These are phyloP conservation scores for Isabelozyma heimii DNA, from an alignment of 805 yeast species.

Conservation along the genomic window DNA sequence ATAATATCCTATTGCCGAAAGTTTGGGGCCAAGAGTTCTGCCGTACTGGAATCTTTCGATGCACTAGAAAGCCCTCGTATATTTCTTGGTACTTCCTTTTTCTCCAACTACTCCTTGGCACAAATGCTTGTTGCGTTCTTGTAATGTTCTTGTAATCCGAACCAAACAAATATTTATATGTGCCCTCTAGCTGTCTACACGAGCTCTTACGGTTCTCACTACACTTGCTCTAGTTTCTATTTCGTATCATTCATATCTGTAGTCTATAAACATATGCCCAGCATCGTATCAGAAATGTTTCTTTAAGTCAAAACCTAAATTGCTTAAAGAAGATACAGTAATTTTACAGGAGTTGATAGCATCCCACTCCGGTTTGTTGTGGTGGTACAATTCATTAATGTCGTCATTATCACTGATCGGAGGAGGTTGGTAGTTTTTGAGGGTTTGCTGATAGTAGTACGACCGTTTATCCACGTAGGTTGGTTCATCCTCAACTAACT, in stretches of 20 bases:
- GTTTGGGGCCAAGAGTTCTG: too few relatives aligned
- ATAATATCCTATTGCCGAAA: too few relatives aligned
- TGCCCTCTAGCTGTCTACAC: too few relatives aligned
- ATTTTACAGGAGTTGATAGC: slow-evolving; percentile 7
- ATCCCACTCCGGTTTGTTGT: slow-evolving; percentile 4
- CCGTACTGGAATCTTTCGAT: too few relatives aligned
- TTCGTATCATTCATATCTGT: neutral
- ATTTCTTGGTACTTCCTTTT: too few relatives aligned
- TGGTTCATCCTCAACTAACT: slow-evolving; percentile 1
- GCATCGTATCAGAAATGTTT: neutral
- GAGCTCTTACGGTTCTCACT: too few relatives aligned
- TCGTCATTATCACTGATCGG: slow-evolving; percentile 7
- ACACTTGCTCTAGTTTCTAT: too few relatives aligned
- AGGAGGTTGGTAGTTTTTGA: slow-evolving; percentile 1
- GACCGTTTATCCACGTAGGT: slow-evolving; percentile 9
- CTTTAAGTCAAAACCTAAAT: neutral
- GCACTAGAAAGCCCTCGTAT: too few relatives aligned
- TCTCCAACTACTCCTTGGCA: too few relatives aligned
- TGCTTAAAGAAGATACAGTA: slow-evolving; percentile 1
- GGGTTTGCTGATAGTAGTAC: slow-evolving; percentile 6
- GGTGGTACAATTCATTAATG: slow-evolving; percentile 1
- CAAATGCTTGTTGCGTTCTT: too few relatives aligned
- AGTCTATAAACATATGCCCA: neutral
- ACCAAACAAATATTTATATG: too few relatives aligned
- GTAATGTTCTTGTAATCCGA: too few relatives aligned